Evolutionary conservation across 169 alveolate genomes (phyloP).

Genomic region (Plasmodium knowlesi): DNA sequence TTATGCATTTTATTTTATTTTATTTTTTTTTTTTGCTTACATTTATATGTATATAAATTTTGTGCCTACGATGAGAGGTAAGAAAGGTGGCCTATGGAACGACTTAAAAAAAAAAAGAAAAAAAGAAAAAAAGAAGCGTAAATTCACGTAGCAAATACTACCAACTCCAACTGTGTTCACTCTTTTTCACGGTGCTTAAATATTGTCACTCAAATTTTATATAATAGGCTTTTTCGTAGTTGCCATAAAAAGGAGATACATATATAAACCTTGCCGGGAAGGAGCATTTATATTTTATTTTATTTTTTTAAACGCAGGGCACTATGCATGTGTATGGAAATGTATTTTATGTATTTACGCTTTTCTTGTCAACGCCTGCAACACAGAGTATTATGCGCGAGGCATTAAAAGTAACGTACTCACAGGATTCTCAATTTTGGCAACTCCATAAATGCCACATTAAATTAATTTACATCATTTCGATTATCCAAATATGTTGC

Average conservation of each 20-base stretch:
- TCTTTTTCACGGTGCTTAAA: not conserved
- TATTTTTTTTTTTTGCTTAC: not conserved
- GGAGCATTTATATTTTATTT: not conserved
- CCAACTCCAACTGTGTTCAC: not conserved
- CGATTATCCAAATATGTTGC: not conserved
- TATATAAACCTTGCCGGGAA: not conserved
- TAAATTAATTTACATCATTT: not conserved
- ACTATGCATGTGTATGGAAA: not conserved
- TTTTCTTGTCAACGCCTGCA: not conserved
- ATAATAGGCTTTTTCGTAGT: not conserved
- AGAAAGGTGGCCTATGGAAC: not conserved
- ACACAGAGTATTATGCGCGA: not conserved
- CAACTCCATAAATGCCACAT: not conserved
- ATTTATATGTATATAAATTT: not conserved
- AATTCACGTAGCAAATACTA: not conserved
- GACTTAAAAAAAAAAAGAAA: not conserved
- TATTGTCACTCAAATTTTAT: not conserved
- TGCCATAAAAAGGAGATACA: conserved; percentile 1
- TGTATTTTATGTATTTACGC: not conserved
- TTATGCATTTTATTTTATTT: no score
- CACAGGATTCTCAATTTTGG: not conserved
- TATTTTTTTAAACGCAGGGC: no score
- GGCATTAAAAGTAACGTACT: not conserved
- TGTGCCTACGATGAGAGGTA: not conserved
- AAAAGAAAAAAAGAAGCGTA: not conserved